Evolutionary conservation across 2,329 filamentous ascomycete species (phyloP), one percentile per base, ranked within the genome.

Genomic region (Cryphonectria carpinicola): DNA sequence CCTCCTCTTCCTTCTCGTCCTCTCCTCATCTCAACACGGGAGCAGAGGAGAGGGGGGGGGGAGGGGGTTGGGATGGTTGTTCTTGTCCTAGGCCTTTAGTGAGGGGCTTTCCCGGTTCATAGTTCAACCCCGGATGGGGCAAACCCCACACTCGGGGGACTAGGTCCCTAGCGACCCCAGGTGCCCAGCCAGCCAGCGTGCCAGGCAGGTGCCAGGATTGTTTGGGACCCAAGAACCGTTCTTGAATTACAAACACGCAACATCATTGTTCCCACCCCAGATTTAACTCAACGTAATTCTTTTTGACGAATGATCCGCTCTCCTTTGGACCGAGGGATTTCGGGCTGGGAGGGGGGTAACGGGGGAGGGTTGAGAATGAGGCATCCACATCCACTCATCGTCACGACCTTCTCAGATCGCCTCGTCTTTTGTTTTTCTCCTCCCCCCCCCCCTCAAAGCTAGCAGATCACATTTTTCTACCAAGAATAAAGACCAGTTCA

Each of bases 261-360:
- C 61, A 64, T 64, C 61, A 46, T 64, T 64, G 10, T 64, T 58
- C 49, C 67, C 32, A 32, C 32, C 32, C 46, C 52, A 56, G 25
- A 58, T 32, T 32, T 8, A 14, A 58, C 25, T 13, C n/a, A 32
- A 32, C 25, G 4, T 19, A 32, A 32, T 8, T 35, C 14, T 19
- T 32, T 3, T 3, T 28, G 52, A 56, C n/a, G 25, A 14, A 17
- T 63, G 63, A 71, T 56, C 54, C 66, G 63, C 63, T 14, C 32
- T 46, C 66, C 66, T 54, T 71, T 69, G 65, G 66, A 37, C 70
- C 70, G 70, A 68, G 66, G 32, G 54, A 22, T 11, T 25, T 35
- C 39, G 14, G 39, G 1, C 17, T 32, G n/a, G 52, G 11, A n/a
- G 52, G 54, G 52, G 11, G 52, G 11, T 14, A n/a, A n/a, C n/a